Evolutionary conservation across 176 grass and related monocot species (phyloP).

Genomic region (Carex parvula): DNA sequence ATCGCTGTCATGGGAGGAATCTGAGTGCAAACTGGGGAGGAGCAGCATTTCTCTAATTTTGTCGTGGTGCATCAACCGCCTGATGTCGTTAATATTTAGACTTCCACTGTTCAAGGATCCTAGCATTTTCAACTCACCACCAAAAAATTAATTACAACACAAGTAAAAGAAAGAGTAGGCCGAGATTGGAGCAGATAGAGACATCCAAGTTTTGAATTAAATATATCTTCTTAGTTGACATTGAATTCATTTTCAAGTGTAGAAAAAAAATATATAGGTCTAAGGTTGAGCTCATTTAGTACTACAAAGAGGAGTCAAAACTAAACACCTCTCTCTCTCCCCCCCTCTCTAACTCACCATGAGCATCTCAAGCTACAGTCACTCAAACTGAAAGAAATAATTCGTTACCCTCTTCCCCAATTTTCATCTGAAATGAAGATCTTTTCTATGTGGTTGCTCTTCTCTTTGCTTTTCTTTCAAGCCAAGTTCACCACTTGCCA

Average conservation of each 20-base stretch:
- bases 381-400: slow-evolving; percentile 9
- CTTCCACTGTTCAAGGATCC: background rate
- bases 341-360: background rate
- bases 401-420: background rate
- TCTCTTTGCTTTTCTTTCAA: slow-evolving; percentile 25
- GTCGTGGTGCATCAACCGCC: slow-evolving; percentile 7
- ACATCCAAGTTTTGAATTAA: slow-evolving; percentile 21
- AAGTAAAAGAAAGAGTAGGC: slow-evolving; percentile 8
- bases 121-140: background rate
- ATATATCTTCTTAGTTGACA: slow-evolving; percentile 26
- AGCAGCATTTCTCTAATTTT: background rate
- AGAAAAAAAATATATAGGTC: slow-evolving; percentile 21
- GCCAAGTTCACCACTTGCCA: slow-evolving; percentile 18
- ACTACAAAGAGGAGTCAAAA: slow-evolving; percentile 13
- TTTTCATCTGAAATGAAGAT: slow-evolving; percentile 25
- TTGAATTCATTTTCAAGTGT: background rate
- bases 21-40: background rate
- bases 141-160: background rate
- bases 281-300: slow-evolving; percentile 24
- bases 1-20: background rate
- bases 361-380: slow-evolving; percentile 7
- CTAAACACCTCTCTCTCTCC: background rate
- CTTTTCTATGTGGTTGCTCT: slow-evolving; percentile 13
- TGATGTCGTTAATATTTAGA: background rate
- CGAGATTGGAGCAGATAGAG: slow-evolving; percentile 21